phyloP scores from a whole-genome alignment of 2,329 filamentous ascomycete species.

The Aspergillus terreus region DNA sequence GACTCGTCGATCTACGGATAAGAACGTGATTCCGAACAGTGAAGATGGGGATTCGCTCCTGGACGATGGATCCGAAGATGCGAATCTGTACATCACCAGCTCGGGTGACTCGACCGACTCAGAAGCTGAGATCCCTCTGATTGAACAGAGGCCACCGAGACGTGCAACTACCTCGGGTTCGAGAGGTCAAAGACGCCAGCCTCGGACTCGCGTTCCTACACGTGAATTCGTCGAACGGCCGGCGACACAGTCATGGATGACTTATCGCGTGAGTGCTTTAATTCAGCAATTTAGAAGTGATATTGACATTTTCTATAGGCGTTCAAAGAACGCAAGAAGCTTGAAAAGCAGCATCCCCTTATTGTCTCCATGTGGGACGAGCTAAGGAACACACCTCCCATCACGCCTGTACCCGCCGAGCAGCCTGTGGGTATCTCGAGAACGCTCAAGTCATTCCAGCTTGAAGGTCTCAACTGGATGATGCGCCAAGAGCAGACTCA shows the following conservation, averaged over 20 bases:
- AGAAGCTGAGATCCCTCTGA: conserved; percentile 12
- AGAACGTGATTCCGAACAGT: conserved; percentile 11
- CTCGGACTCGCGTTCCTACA: not conserved
- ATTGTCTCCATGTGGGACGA: conserved; percentile 82
- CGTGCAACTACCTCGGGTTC: conserved; percentile 1
- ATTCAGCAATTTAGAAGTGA: conserved; percentile 20
- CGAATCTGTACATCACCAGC: conserved; percentile 13
- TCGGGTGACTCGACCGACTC: not conserved
- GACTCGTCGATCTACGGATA: conserved; percentile 10
- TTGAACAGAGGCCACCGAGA: conserved; percentile 4
- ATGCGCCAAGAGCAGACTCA: conserved; percentile 76
- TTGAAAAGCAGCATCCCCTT: conserved; percentile 73
- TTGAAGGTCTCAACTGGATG: conserved; percentile 95
- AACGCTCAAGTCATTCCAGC: conserved; percentile 85
- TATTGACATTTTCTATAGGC: conserved; percentile 29
- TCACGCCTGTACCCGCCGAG: conserved; percentile 61
- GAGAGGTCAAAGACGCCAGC: not conserved
- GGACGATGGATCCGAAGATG: conserved; percentile 14
- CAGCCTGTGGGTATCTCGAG: conserved; percentile 78
- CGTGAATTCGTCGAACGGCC: not conserved
- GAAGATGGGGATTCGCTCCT: conserved; percentile 8
- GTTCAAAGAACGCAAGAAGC: conserved; percentile 58
- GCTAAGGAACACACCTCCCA: conserved; percentile 63
- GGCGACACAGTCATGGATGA: conserved; percentile 16
- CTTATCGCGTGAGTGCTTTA: conserved; percentile 26